Base-by-base conservation (phyloP, 441 rosid species). In the Pelargonium citronellum region DNA sequence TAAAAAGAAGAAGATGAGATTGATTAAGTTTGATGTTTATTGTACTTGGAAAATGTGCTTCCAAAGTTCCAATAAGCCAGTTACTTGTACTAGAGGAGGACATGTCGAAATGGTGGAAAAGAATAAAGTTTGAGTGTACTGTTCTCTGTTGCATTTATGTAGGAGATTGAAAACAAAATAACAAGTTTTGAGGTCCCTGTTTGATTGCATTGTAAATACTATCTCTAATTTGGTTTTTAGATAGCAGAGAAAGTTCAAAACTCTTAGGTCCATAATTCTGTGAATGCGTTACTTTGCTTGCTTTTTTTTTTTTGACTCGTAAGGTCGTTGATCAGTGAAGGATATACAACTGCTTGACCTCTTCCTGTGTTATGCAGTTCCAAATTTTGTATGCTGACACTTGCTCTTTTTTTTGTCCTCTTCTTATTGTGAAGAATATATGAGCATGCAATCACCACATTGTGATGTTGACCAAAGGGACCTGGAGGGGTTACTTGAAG, bases 401-500 rank as follows among this genome's bases (percentile, higher is more conserved):
- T 61, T 17, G 39, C 65, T 9, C 65, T 63, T n/a, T 64, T 27
- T 64, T n/a, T 6, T 55, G 43, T 10, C 10, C 51, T 49, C 17
- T 43, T 47, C 60, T 60, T 15, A 16, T 12, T 22, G 27, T 74
- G 72, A 1, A 76, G 74, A 69, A 72, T 24, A 69, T 34, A 55
- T 62, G 51, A 67, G 47, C 62, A 71, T 68, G 73, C 9, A 67
- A 57, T 74, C 68, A 62, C 51, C 13, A 8, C 13, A 27, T 57
- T 22, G 43, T 65, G 75, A 67, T 64, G 67, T 71, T 67, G 69
- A 70, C 60, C 66, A 13, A 12, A 49, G 66, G 46, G 77, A 67
- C 63, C 67, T 77, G 69, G 44, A 63, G 67, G 69, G 60, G 62
- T 79, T 87, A 77, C 79, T 82, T 53, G 80, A 81, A 60, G 77